Evolutionary conservation across 169 alveolate species (phyloP), one percentile per base, ranked within the genome.

Genomic region (Plasmodium malariae): DNA sequence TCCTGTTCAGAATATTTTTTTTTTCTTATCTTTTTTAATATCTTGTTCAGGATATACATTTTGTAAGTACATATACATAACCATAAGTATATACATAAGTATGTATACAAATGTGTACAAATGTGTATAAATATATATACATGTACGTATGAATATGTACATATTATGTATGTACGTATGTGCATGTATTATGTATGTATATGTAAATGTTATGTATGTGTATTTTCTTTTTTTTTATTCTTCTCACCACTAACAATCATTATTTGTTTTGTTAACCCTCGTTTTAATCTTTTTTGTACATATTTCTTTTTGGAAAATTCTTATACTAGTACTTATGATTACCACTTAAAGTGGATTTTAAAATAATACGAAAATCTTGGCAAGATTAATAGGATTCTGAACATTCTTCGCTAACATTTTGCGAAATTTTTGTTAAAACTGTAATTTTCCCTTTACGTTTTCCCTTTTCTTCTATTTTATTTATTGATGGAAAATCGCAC

Each of bases 1-100:
- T 12, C 24, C 69, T 48, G 51, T 71, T 71, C 40, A 71, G 69
- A 55, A 72, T 72, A 26, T n/a, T n/a, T n/a, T n/a, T n/a, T n/a
- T n/a, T n/a, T n/a, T n/a, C n/a, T n/a, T n/a, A n/a, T n/a, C n/a
- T n/a, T n/a, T n/a, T n/a, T n/a, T n/a, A n/a, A n/a, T n/a, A n/a
- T n/a, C n/a, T n/a, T n/a, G n/a, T n/a, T n/a, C n/a, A n/a, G n/a
- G n/a, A n/a, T n/a, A n/a, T n/a, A n/a, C n/a, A n/a, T n/a, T n/a
- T n/a, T n/a, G n/a, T n/a, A n/a, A n/a, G n/a, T n/a, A n/a, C n/a
- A n/a, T n/a, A n/a, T n/a, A n/a, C n/a, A n/a, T n/a, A n/a, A n/a
- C n/a, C n/a, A n/a, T n/a, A n/a, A n/a, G n/a, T n/a, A n/a, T n/a
- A n/a, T n/a, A n/a, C n/a, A n/a, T n/a, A n/a, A n/a, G n/a, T n/a